Evolutionary conservation across 257 asterid genomes (phyloP).

Genomic region (Nicotiana tabacum): DNA sequence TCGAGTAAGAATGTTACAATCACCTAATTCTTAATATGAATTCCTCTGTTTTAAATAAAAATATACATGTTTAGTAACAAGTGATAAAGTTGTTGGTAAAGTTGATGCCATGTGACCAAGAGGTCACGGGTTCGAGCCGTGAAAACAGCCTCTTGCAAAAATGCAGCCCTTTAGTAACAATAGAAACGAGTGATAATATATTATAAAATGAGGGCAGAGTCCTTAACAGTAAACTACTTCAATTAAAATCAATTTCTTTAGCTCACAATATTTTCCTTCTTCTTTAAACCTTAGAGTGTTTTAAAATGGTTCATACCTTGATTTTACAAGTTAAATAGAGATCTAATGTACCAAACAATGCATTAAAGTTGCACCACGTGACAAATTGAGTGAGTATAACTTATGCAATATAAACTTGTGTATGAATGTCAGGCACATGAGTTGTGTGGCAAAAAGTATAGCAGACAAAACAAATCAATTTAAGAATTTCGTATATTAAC

Average conservation of each 20-base stretch:
- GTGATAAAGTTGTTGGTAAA: no score
- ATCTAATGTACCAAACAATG: background rate
- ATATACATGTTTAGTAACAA: background rate
- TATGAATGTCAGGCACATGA: no score
- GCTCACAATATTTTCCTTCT: no score
- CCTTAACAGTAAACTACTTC: background rate
- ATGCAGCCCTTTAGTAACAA: no score
- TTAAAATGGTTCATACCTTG: background rate
- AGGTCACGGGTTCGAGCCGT: no score
- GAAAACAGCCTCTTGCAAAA: no score
- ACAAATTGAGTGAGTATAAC: no score
- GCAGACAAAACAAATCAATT: background rate
- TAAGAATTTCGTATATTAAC: background rate
- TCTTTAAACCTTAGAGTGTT: background rate
- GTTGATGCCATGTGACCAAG: no score
- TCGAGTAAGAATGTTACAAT: background rate
- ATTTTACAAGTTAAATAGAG: background rate
- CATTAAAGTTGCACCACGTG: background rate
- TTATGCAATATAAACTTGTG: no score
- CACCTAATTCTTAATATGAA: background rate
- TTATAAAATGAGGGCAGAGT: background rate
- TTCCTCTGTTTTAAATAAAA: background rate
- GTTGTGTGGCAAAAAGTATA: background rate
- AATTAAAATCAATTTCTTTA: no score
- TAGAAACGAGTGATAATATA: no score